Evolutionary conservation across 805 yeast species (phyloP).

Genomic region (Monosporozyma yasuniensis): DNA sequence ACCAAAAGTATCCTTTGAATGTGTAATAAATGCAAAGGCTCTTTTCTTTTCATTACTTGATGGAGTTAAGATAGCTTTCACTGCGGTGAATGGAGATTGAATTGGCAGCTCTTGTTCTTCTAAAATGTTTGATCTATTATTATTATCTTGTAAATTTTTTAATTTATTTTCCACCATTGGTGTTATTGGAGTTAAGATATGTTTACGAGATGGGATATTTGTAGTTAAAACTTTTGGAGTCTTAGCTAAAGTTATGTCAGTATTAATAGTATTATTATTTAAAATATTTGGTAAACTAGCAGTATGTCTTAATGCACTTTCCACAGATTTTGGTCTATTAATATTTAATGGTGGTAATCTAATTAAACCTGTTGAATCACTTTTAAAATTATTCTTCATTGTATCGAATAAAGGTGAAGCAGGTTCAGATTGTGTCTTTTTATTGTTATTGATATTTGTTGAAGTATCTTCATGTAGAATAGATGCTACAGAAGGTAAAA

Average conservation of each 20-base stretch:
- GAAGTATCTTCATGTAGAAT: conserved; percentile 6
- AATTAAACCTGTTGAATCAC: conserved; percentile 22
- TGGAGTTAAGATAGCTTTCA: conserved; percentile 27
- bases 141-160: conserved; percentile 5
- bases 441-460: too few species aligned
- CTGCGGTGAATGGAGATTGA: conserved; percentile 27
- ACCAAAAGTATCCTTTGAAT: conserved; percentile 83
- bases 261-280: neutral
- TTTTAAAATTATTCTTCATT: conserved; percentile 14
- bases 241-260: neutral
- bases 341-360: conserved; percentile 24
- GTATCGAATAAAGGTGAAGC: conserved; percentile 17
- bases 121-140: neutral
- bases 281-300: conserved; percentile 4
- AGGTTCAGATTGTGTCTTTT: conserved; percentile 10
- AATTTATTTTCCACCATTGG: conserved; percentile 8
- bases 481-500: conserved; percentile 20
- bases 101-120: neutral
- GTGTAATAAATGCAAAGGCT: conserved; percentile 81
- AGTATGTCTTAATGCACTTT: conserved; percentile 22
- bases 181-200: conserved; percentile 2
- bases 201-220: neutral
- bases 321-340: conserved; percentile 18
- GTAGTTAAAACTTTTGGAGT: neutral
- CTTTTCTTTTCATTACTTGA: conserved; percentile 28